Evolutionary conservation across 2,329 filamentous ascomycete genomes (phyloP).

Genomic region (Sporothrix dimorphospora): DNA sequence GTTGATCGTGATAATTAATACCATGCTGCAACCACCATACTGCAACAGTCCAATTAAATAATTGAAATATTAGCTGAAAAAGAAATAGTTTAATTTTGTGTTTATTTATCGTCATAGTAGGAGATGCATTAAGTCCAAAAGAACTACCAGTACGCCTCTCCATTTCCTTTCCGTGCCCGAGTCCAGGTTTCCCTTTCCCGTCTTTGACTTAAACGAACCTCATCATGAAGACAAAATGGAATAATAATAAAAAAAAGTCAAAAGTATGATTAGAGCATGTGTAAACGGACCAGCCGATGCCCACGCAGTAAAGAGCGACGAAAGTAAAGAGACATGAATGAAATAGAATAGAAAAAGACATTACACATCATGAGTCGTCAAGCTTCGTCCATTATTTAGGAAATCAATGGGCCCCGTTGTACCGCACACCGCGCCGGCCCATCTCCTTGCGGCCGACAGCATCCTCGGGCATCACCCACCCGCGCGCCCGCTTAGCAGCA

Average conservation of each 20-base stretch:
- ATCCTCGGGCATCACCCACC: slow-evolving; percentile 78
- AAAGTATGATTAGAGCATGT: not conserved
- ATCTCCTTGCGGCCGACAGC: slow-evolving; percentile 72
- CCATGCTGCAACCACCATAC: too few species aligned
- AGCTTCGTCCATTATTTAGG: not conserved
- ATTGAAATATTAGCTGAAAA: too few species aligned
- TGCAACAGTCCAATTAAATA: too few species aligned
- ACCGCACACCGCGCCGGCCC: slow-evolving; percentile 66
- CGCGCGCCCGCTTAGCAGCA: slow-evolving; percentile 71
- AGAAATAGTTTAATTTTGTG: not conserved
- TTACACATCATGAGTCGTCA: slow-evolving; percentile 3
- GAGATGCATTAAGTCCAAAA: slow-evolving; percentile 5
- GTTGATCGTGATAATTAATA: not conserved
- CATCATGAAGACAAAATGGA: not conserved
- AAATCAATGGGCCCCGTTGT: slow-evolving; percentile 43
- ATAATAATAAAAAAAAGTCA: not conserved
- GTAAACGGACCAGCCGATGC: slow-evolving; percentile 11
- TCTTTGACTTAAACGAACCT: not conserved
- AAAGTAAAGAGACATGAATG: not conserved
- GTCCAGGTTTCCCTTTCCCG: too few species aligned
- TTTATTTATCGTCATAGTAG: not conserved
- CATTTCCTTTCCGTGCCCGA: not conserved
- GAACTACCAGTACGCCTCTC: not conserved
- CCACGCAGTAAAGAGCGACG: not conserved
- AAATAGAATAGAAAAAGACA: not conserved